A percentile compares a stretch with the other conserved stretches of the same genome.
These are phyloP conservation scores for Phytophthora uliginosa DNA, from an alignment of 352 stramenopile species.

Conservation along the genomic window DNA sequence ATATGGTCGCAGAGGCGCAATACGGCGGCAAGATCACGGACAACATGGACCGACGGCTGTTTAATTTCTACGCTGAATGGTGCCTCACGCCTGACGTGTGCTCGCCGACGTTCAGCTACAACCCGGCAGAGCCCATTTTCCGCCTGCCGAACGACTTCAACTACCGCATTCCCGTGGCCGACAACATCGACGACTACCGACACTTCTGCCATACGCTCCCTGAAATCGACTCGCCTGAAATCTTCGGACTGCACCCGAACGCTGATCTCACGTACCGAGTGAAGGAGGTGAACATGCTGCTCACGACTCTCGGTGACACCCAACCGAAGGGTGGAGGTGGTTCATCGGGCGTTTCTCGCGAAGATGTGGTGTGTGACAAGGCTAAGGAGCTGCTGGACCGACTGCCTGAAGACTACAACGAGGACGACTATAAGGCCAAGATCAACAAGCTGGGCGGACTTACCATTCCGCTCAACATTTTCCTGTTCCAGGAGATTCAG, in stretches of 20 bases:
- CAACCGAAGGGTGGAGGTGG: slow-evolving; percentile 96
- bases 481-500: slow-evolving; percentile 99
- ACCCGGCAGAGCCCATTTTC: slow-evolving; percentile 95
- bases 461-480: slow-evolving; percentile 98
- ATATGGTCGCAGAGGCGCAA: slow-evolving; percentile 99
- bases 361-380: slow-evolving; percentile 98
- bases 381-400: slow-evolving; percentile 94
- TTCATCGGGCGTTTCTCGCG: slow-evolving; percentile 90
- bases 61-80: slow-evolving; percentile 99
- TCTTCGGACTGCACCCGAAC: slow-evolving; percentile 99
- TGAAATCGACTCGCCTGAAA: slow-evolving; percentile 98
- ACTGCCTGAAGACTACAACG: slow-evolving; percentile 97
- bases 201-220: slow-evolving; percentile 96
- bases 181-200: slow-evolving; percentile 96
- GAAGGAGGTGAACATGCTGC: slow-evolving; percentile 96
- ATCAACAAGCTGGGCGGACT: slow-evolving; percentile 97
- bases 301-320: slow-evolving; percentile 96
- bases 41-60: slow-evolving; percentile 97
- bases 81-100: slow-evolving; percentile 93
- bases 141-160: slow-evolving; percentile 98
- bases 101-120: slow-evolving; percentile 94
- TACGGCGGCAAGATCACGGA: slow-evolving; percentile 99
- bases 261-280: slow-evolving; percentile 98
- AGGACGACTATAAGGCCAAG: slow-evolving; percentile 98
- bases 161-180: slow-evolving; percentile 95